phyloP scores from a whole-genome alignment of 345 rosid genomes.

The Aquilaria yunnanensis region DNA sequence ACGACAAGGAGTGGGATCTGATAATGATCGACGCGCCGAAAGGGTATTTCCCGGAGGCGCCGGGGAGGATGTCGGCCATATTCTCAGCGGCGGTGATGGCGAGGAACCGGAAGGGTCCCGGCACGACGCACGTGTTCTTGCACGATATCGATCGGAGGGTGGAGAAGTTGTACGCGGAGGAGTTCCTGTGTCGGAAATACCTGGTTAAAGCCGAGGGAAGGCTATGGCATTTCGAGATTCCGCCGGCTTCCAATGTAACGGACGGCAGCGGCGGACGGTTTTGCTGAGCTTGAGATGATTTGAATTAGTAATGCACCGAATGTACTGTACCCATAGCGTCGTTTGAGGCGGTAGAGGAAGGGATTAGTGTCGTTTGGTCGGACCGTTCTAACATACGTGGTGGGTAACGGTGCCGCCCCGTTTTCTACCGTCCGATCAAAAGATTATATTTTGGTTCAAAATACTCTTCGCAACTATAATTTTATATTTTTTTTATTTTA shows the following conservation, averaged over 20 bases:
- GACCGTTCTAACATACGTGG: no score
- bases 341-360: no score
- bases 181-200: conserved; percentile 58
- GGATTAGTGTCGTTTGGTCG: no score
- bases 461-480: no score
- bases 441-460: no score
- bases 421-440: no score
- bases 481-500: no score
- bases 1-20: conserved; percentile 79
- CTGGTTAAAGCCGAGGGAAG: conserved; percentile 40
- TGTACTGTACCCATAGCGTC: no score
- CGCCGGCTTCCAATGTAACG: conserved; percentile 37
- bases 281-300: conserved; percentile 29
- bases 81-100: conserved; percentile 85
- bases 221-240: conserved; percentile 76
- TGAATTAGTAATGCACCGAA: no score
- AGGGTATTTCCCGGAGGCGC: conserved; percentile 63
- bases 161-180: conserved; percentile 55
- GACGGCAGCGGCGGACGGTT: conserved; percentile 30
- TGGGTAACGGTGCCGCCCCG: no score
- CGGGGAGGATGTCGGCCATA: conserved; percentile 77
- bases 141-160: conserved; percentile 68
- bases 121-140: conserved; percentile 66
- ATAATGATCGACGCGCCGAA: conserved; percentile 84
- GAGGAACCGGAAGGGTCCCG: conserved; percentile 51